A percentile compares a stretch with the other conserved stretches of the same genome.
Conservation (phyloP, 805 yeast genomes). For the Blastobotrys attinorum region DNA sequence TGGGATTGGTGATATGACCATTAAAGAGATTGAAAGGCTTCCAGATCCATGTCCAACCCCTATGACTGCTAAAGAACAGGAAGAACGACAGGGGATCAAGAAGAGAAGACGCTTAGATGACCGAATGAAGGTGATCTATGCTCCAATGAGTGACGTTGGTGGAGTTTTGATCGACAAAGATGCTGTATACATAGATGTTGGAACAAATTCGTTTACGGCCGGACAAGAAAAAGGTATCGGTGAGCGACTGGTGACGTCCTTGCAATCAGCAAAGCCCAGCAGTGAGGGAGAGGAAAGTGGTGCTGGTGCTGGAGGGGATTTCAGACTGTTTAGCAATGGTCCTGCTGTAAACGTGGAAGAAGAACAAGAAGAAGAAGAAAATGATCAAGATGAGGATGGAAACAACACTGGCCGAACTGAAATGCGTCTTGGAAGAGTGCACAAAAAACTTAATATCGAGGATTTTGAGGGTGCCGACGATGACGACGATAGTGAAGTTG, state of each 20-base stretch:
- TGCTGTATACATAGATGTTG: conserved; percentile 90
- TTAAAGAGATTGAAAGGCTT: conserved; percentile 70
- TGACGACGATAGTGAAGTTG: conserved; percentile 40
- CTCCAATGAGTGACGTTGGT: conserved; percentile 99
- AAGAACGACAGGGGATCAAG: conserved; percentile 35
- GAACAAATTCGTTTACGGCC: conserved; percentile 44
- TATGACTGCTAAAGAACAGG: conserved; percentile 74
- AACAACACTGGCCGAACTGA: conserved; percentile 53
- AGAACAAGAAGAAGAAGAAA: conserved; percentile 37
- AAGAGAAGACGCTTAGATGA: conserved; percentile 91
- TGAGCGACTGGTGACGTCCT: conserved; percentile 71
- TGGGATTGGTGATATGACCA: conserved; percentile 86
- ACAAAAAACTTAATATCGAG: conserved; percentile 31
- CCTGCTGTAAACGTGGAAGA: conserved; percentile 38
- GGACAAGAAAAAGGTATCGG: conserved; percentile 76
- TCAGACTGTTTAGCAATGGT: conserved; percentile 64
- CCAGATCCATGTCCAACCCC: conserved; percentile 99
- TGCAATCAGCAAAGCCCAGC: conserved; percentile 62
- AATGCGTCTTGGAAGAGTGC: conserved; percentile 50
- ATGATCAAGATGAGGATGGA: conserved; percentile 31
- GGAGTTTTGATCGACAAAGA: conserved; percentile 96
- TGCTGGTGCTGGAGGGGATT: no score
- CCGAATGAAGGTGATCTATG: conserved; percentile 87
- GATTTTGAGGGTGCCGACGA: conserved; percentile 36
- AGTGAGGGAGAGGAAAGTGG: conserved; percentile 53